These are phyloP conservation scores for Teunomyces aglyptinius DNA, from an alignment of 805 yeast species.

Conservation along the genomic window DNA sequence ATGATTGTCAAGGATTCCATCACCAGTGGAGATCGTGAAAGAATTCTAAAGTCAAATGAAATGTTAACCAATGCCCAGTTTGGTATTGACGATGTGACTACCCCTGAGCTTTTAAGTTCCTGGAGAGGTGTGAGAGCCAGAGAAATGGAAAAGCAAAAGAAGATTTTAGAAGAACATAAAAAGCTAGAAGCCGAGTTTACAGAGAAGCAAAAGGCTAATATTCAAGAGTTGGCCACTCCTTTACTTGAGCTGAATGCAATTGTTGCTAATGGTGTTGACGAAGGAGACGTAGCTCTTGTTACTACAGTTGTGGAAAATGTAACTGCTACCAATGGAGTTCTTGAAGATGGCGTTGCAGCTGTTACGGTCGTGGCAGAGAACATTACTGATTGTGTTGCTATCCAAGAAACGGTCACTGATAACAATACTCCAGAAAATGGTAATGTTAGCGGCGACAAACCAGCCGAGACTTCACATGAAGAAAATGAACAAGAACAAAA, in stretches of 20 bases:
- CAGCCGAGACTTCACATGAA: not conserved
- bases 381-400: no score
- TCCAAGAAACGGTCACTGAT: no score
- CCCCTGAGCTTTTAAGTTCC: slow-evolving; percentile 67
- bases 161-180: slow-evolving; percentile 38
- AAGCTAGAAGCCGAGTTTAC: slow-evolving; percentile 23
- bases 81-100: slow-evolving; percentile 84
- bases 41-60: slow-evolving; percentile 79
- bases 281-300: not conserved
- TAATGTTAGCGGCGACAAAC: no score
- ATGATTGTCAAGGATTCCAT: slow-evolving; percentile 78
- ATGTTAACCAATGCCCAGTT: slow-evolving; percentile 97
- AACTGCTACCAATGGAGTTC: not conserved
- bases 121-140: slow-evolving; percentile 73
- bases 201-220: slow-evolving; percentile 4
- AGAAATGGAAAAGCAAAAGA: slow-evolving; percentile 54
- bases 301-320: not conserved
- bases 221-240: not conserved
- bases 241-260: not conserved
- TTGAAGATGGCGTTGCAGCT: no score
- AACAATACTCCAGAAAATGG: no score
- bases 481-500: not conserved
- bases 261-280: not conserved
- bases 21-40: slow-evolving; percentile 77
- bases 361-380: no score